Evolutionary conservation across 495 filamentous ascomycete genomes (phyloP).

Genomic region (Hyaloscypha finlandica): DNA sequence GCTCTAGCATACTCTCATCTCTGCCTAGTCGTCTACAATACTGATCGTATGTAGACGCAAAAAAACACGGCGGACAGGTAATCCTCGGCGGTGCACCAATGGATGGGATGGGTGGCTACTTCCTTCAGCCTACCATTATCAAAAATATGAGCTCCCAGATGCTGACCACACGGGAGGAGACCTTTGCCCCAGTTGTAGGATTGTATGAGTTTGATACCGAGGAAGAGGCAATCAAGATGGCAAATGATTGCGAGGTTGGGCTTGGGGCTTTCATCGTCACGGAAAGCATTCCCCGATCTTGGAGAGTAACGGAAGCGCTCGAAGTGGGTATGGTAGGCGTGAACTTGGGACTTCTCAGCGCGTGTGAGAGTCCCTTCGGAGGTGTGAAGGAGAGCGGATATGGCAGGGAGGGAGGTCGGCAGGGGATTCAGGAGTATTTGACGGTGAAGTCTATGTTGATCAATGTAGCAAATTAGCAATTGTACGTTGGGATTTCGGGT

Average conservation of each 20-base stretch:
- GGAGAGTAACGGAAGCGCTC: constrained; percentile 74
- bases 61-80: constrained; percentile 69
- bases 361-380: constrained; percentile 35
- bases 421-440: constrained; percentile 33
- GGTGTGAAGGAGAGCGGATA: constrained; percentile 38
- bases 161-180: constrained; percentile 76
- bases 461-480: constrained; percentile 14
- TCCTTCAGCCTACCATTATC: constrained; percentile 78
- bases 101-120: constrained; percentile 65
- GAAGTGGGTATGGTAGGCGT: constrained; percentile 88
- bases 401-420: constrained; percentile 32
- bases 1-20: no score
- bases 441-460: constrained; percentile 25
- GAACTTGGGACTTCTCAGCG: constrained; percentile 58
- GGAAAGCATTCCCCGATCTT: constrained; percentile 64
- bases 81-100: constrained; percentile 66
- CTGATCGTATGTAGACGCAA: constrained; percentile 55
- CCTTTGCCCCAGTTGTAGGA: constrained; percentile 80
- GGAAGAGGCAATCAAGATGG: constrained; percentile 78
- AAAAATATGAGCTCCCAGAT: constrained; percentile 74
- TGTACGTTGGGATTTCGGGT: no score
- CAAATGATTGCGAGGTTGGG: constrained; percentile 74
- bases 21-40: not conserved
- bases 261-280: constrained; percentile 84
- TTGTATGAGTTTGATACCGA: constrained; percentile 79